Base-by-base conservation (phyloP, 2,329 filamentous ascomycete genomes). In the Microcyclospora tardicrescens region DNA sequence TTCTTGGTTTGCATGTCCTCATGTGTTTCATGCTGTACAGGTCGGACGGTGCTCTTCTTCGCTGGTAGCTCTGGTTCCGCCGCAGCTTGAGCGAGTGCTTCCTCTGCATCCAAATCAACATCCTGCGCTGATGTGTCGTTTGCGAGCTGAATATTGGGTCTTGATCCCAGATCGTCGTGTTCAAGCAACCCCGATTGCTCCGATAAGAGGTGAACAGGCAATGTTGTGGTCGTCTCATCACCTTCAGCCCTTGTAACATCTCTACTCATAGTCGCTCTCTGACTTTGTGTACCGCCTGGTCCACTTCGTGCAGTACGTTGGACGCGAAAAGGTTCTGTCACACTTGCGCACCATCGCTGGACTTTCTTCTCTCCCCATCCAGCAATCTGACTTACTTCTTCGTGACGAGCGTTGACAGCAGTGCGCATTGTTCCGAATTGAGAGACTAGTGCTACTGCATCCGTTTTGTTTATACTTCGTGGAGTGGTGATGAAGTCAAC, bases 361-460 rank as follows among this genome's bases (percentile, higher is more conserved):
- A 95, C 85, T 62, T 98, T 98, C 65, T 84, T 86, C 61, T 93
- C 84, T 28, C 91, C 91, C 87, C 87, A 98, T 1, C 91, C 91
- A 24, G 79, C 74, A n/a, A 98, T 77, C 45, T 84, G 66, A 11
- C 78, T 76, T 28, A 98, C 72, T 60, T 93, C 83, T 57, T 96
- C 91, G 0, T 84, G 76, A 33, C 81, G 74, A 2, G 86, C 89
- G 59, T 95, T 95, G 42, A 96, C 70, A 0, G 89, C 89, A 29
- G 81, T 83, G 49, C 79, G 77, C 41, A 98, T 63, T 48, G 84
- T 93, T 16, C 91, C 91, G 65, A 96, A 98, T 36, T 85, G 86
- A 49, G 84, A 83, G 28, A 96, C 86, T 36, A 98, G 64, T 19
- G 84, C 82, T 9, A 95, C 77, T 0, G 91, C 86, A 62, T 98